Percentiles rank a stretch among this genome's conserved stretches.
Evolutionary conservation across 1,139 yeast species (phyloP).

Genomic region (Geotrichum phurueaensis): DNA sequence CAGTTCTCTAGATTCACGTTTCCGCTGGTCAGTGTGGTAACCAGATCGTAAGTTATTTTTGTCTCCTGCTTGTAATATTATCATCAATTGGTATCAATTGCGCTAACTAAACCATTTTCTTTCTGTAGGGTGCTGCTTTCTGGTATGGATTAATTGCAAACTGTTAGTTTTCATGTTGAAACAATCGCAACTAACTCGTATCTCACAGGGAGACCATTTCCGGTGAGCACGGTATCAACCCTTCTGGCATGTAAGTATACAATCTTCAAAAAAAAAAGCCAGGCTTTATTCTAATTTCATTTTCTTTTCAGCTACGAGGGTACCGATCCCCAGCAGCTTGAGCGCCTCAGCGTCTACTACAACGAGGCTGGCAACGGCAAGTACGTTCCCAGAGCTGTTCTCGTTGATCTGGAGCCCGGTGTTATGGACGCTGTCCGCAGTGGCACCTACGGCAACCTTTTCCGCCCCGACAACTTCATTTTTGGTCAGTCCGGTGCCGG

Average conservation of each 20-base stretch:
- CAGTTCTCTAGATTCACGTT: slow-evolving; percentile 64
- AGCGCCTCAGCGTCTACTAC: slow-evolving; percentile 32
- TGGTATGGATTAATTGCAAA: slow-evolving; percentile 38
- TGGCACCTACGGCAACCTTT: slow-evolving; percentile 40
- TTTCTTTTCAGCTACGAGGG: slow-evolving; percentile 26
- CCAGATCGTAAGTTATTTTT: slow-evolving; percentile 64
- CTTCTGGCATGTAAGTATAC: slow-evolving; percentile 47
- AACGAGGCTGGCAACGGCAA: slow-evolving; percentile 37
- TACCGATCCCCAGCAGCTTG: slow-evolving; percentile 27
- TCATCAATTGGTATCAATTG: not conserved
- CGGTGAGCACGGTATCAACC: slow-evolving; percentile 92
- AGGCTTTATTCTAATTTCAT: not conserved
- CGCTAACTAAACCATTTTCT: not conserved
- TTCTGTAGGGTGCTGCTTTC: slow-evolving; percentile 76
- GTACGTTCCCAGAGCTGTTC: slow-evolving; percentile 44
- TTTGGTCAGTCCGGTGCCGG: slow-evolving; percentile 44
- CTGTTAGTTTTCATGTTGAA: not conserved
- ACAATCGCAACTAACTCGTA: not conserved
- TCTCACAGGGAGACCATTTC: slow-evolving; percentile 73
- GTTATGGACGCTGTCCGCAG: slow-evolving; percentile 42
- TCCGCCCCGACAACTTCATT: slow-evolving; percentile 44
- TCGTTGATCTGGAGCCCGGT: slow-evolving; percentile 44
- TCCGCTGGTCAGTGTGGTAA: slow-evolving; percentile 99
- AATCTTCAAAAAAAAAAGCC: no score
- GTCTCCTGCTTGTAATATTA: not conserved